Evolutionary conservation across 768 basidiomycete species (phyloP).

Genomic region (Suillus clintonianus): DNA sequence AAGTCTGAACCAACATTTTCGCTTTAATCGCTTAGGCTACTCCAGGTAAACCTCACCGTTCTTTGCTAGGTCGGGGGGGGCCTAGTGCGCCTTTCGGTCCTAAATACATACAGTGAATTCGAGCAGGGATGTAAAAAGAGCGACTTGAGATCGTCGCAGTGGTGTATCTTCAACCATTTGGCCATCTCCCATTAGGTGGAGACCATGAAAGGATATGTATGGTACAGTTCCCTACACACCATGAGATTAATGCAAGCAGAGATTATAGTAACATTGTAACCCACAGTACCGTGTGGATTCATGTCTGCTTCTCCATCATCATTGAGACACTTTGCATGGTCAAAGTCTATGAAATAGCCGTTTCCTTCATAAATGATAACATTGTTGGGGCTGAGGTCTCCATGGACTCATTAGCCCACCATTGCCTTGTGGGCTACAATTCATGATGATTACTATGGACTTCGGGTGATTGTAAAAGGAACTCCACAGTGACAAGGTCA

Average conservation of each 20-base stretch:
- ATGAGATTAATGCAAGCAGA: background rate
- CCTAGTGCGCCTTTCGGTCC: background rate
- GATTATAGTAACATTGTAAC: too few species aligned
- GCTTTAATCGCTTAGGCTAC: too few species aligned
- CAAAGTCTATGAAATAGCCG: background rate
- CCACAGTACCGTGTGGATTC: background rate
- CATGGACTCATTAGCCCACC: background rate
- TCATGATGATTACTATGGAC: background rate
- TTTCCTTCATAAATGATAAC: background rate
- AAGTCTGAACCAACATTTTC: too few species aligned
- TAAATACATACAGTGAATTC: background rate
- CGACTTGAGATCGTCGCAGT: background rate
- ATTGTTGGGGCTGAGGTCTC: background rate
- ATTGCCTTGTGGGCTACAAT: background rate
- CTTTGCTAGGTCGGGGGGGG: background rate
- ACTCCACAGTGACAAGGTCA: background rate
- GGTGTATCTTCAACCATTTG: background rate
- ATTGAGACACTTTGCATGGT: background rate
- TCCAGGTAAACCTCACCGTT: too few species aligned
- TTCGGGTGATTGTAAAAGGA: background rate
- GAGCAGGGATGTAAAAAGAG: background rate
- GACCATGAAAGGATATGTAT: background rate
- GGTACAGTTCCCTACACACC: background rate
- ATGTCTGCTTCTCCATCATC: background rate
- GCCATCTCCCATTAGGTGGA: background rate